These are phyloP conservation scores for Termitomyces bulborhizus DNA, from an alignment of 768 basidiomycete species.

Conservation along the genomic window DNA sequence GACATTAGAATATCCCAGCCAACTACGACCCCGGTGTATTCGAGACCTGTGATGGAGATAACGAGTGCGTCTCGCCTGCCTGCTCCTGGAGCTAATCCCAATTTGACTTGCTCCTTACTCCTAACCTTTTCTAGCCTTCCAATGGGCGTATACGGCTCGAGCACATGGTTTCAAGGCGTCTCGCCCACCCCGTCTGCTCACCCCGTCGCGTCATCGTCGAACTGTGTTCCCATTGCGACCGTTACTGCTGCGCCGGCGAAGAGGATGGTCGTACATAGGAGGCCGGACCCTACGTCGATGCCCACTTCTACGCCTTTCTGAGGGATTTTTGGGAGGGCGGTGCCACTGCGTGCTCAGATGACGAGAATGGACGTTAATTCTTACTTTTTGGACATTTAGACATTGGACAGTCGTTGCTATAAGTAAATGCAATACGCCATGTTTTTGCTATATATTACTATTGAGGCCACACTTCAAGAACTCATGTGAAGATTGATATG, in stretches of 20 bases:
- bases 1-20: slow-evolving; percentile 62
- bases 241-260: slow-evolving; percentile 23
- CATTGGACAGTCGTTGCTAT: no score
- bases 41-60: slow-evolving; percentile 60
- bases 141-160: slow-evolving; percentile 70
- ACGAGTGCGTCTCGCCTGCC: slow-evolving; percentile 29
- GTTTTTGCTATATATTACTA: background rate
- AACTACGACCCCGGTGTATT: slow-evolving; percentile 55
- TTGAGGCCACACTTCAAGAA: no score
- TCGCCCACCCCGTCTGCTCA: slow-evolving; percentile 53
- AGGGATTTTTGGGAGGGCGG: background rate
- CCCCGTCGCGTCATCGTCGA: slow-evolving; percentile 54
- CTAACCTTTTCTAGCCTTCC: slow-evolving; percentile 29
- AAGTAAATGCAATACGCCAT: background rate
- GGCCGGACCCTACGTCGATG: background rate
- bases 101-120: background rate
- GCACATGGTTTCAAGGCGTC: slow-evolving; percentile 63
- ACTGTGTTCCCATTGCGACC: slow-evolving; percentile 44
- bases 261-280: slow-evolving; percentile 1
- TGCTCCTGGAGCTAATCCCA: background rate
- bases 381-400: background rate
- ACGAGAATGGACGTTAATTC: background rate
- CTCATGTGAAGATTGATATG: no score
- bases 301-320: background rate
- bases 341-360: background rate